Percentiles rank a stretch among this genome's conserved stretches.
phyloP scores from a whole-genome alignment of 2,329 filamentous ascomycete species.

The Penicillium palitans region DNA sequence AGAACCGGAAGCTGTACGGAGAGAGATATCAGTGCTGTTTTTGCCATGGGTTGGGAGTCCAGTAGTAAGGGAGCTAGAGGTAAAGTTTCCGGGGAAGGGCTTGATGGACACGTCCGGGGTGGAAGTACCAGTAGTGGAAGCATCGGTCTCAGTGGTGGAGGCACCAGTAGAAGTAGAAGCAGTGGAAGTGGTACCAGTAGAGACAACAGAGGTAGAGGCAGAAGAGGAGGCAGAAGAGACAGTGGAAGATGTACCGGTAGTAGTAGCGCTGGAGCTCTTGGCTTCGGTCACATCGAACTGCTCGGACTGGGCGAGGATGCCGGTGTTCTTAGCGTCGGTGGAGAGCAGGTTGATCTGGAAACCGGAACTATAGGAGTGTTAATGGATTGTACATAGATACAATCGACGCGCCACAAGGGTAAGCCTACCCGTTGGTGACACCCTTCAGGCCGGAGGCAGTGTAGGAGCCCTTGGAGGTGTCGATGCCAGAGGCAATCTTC shows the following conservation, averaged over 20 bases:
- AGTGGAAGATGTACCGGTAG: constrained; percentile 17
- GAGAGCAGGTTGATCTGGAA: constrained; percentile 46
- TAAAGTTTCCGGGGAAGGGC: background rate
- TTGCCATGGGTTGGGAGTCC: background rate
- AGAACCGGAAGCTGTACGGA: constrained; percentile 11
- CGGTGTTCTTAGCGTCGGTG: constrained; percentile 35
- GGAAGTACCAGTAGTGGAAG: constrained; percentile 14
- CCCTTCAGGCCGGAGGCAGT: constrained; percentile 33
- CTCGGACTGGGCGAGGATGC: constrained; percentile 45
- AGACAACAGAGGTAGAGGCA: constrained; percentile 11
- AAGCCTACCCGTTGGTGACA: constrained; percentile 25
- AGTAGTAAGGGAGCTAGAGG: background rate
- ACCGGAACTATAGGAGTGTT: constrained; percentile 27
- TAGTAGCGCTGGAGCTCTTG: constrained; percentile 19
- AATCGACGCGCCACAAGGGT: no score
- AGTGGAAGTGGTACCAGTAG: constrained; percentile 13
- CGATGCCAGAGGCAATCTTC: constrained; percentile 37
- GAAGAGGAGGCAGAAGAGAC: constrained; percentile 13
- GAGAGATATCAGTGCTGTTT: constrained; percentile 4
- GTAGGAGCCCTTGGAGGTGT: constrained; percentile 41
- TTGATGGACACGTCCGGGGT: constrained; percentile 1
- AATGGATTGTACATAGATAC: background rate
- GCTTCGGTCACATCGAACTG: constrained; percentile 35
- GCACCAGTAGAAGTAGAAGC: constrained; percentile 12
- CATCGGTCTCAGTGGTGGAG: constrained; percentile 8